These are phyloP conservation scores for Orobanche coerulescens DNA, from an alignment of 257 asterid species.

Conservation along the genomic window DNA sequence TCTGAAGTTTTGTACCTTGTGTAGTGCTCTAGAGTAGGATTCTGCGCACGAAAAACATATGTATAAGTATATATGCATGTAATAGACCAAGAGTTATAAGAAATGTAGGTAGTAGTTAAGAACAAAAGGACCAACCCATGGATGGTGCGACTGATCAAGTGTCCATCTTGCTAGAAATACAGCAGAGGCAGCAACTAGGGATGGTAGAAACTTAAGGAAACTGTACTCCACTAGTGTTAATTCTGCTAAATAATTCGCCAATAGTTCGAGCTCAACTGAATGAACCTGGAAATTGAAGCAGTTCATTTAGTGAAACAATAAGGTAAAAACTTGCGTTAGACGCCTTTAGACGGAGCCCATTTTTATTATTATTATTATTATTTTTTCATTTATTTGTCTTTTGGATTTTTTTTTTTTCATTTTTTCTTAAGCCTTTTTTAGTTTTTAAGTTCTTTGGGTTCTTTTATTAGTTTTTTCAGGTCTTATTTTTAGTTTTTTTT, in stretches of 20 bases:
- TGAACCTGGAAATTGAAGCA: constrained; percentile 45
- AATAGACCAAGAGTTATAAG: constrained; percentile 10
- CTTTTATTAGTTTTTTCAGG: too few relatives aligned
- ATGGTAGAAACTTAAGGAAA: constrained; percentile 68
- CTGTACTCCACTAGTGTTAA: constrained; percentile 57
- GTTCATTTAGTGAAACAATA: background rate
- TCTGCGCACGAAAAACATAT: too few relatives aligned
- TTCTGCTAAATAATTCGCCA: constrained; percentile 78
- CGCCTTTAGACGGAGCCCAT: too few relatives aligned
- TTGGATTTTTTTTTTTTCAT: too few relatives aligned
- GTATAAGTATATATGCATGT: background rate
- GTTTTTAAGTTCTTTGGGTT: too few relatives aligned
- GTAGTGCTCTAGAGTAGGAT: constrained; percentile 60
- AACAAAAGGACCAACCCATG: constrained; percentile 50
- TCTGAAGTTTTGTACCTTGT: constrained; percentile 45
- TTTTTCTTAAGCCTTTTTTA: too few relatives aligned
- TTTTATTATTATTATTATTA: too few relatives aligned
- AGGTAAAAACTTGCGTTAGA: too few relatives aligned
- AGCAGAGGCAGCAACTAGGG: constrained; percentile 71
- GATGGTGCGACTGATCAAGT: constrained; percentile 69
- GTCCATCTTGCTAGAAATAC: constrained; percentile 87
- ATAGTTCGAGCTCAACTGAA: constrained; percentile 63
- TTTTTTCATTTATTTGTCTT: too few relatives aligned
- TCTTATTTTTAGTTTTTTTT: too few relatives aligned
- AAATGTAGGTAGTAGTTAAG: background rate